A percentile compares a stretch with the other conserved stretches of the same genome.
Evolutionary conservation across 352 stramenopile species (phyloP).

Genomic region (Blastocystis sp.): DNA sequence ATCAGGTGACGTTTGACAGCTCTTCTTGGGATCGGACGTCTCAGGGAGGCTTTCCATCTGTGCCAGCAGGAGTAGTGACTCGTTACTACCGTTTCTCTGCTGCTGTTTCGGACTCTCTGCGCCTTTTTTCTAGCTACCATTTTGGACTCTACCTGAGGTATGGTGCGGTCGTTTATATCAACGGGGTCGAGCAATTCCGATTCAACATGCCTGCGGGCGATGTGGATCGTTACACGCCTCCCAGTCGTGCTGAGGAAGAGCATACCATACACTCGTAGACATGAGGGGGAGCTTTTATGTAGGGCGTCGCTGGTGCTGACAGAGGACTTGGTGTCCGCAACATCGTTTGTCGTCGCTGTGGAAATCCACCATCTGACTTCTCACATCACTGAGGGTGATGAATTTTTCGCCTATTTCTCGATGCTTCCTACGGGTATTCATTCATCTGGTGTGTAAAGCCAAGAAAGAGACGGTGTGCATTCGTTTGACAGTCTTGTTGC

Average conservation of each 20-base stretch:
- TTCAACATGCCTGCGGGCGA: background rate
- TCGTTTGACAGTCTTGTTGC: background rate
- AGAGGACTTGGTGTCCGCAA: background rate
- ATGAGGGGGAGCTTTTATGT: background rate
- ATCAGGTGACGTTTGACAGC: background rate
- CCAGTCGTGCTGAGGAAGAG: background rate
- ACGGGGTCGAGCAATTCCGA: conserved; percentile 30
- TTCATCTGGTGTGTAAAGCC: background rate
- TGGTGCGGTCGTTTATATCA: conserved; percentile 25
- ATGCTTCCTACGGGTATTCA: background rate
- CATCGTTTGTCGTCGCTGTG: background rate
- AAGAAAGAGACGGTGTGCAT: background rate
- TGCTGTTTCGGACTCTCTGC: background rate
- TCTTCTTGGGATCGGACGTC: background rate
- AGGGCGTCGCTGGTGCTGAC: background rate
- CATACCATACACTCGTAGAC: background rate
- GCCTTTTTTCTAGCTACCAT: background rate
- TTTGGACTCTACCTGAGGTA: background rate
- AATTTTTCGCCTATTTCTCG: background rate
- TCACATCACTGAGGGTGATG: background rate
- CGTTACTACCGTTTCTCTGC: conserved; percentile 15
- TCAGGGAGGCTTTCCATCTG: background rate
- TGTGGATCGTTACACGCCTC: background rate
- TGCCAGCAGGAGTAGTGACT: background rate
- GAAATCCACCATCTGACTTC: background rate